A percentile compares a stretch with the other conserved stretches of the same genome.
phyloP scores from a whole-genome alignment of 2,329 filamentous ascomycete species.

The Cryphonectria nitschkei region DNA sequence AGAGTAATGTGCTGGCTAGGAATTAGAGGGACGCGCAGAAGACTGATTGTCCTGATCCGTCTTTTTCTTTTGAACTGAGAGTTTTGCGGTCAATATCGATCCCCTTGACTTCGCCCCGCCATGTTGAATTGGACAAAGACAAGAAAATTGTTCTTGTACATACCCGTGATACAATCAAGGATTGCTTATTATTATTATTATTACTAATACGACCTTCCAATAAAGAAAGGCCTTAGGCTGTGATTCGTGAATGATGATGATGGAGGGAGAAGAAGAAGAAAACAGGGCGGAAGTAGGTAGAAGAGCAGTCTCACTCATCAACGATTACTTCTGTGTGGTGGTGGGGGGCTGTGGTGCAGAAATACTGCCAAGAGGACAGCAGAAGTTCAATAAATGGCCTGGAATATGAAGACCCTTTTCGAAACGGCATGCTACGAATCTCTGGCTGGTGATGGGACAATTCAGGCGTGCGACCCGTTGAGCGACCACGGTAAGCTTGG shows the following conservation, averaged over 20 bases:
- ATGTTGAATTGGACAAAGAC: neutral
- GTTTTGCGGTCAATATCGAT: neutral
- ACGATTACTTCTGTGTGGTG: neutral
- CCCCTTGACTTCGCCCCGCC: neutral
- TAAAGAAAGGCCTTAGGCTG: neutral
- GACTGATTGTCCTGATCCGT: neutral
- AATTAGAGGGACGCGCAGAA: neutral
- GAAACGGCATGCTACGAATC: neutral
- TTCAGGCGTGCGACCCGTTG: constrained; percentile 1
- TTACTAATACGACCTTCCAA: neutral
- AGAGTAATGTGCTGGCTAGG: neutral
- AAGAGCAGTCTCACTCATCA: neutral
- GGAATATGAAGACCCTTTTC: neutral
- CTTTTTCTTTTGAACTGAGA: neutral
- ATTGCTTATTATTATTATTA: neutral
- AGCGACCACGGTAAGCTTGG: neutral
- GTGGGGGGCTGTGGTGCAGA: neutral
- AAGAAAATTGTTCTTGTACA: neutral
- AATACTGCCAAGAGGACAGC: constrained; percentile 1
- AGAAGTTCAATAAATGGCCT: neutral
- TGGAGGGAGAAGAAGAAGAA: neutral
- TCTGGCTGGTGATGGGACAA: neutral
- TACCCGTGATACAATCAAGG: neutral
- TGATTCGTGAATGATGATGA: neutral
- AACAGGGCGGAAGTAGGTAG: neutral